Evolutionary conservation across 2,329 filamentous ascomycete species (phyloP), one percentile per base, ranked within the genome.

Genomic region (Zymoseptoria brevis): DNA sequence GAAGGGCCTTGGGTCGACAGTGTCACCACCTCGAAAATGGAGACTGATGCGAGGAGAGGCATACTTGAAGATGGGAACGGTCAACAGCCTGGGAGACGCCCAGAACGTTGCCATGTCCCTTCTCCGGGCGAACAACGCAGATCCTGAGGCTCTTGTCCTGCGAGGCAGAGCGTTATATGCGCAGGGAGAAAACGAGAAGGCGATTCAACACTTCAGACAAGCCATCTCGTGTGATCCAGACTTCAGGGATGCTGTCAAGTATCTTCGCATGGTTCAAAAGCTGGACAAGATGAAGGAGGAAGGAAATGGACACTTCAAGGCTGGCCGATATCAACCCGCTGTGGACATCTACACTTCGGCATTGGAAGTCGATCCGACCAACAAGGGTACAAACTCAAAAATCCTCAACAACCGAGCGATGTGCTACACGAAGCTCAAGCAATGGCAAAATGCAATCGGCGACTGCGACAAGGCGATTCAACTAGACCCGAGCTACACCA

Each of bases 141-240:
- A 99, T 70, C 92, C 94, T 1, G 94, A 99, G 76, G 94, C 93
- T 1, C 79, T 99, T 64, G 89, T 96, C 5, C 83, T 99, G 55
- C 85, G 93, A 53, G 94, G 93, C 22, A 85, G 91, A 63, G 88
- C 90, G 16, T 81, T 96, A 54, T 97, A 97, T 69, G 87, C 86
- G 3, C 89, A 94, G 72, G 94, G 94, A 29, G 94, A 99, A 67
- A 96, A 96, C 70, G 89, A 95, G 2, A 96, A 96, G 80, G 93
- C 94, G 1, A 83, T 96, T 50, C 89, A 93, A 72, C 89, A 95
- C 74, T 94, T 97, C 78, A 85, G 90, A 65, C 89, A 94, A 77
- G 94, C 93, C 19, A 78, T 96, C 58, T 88, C 82, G 73, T 90
- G 92, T 73, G 94, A 97, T 68, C 94, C 94, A 8, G 94, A 99